Evolutionary conservation across 192 early-diverging fungal genomes (phyloP).

Genomic region (Dimargaris xerosporica): DNA sequence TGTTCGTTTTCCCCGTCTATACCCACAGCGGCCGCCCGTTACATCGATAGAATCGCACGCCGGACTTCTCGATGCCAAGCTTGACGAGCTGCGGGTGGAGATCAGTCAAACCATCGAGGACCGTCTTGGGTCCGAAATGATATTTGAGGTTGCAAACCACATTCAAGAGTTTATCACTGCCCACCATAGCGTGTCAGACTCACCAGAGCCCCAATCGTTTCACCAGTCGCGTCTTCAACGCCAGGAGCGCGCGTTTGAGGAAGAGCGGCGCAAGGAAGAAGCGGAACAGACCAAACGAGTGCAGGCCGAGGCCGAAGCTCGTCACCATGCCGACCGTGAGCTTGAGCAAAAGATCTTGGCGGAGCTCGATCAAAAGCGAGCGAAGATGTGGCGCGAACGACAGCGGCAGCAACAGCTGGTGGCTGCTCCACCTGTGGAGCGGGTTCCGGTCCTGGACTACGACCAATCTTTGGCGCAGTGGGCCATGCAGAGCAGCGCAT

Average conservation of each 20-base stretch:
- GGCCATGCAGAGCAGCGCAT: conserved; percentile 12
- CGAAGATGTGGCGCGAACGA: conserved; percentile 11
- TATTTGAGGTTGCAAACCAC: conserved; percentile 41
- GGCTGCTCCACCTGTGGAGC: conserved; percentile 20
- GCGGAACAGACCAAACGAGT: neutral
- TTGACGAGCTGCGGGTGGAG: conserved; percentile 24
- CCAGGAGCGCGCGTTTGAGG: conserved; percentile 14
- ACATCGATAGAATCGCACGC: conserved; percentile 29
- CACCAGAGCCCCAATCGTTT: conserved; percentile 32
- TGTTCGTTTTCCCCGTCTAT: conserved; percentile 44
- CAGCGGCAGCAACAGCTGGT: conserved; percentile 17
- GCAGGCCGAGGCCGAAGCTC: neutral
- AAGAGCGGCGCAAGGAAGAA: conserved; percentile 17
- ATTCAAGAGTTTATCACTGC: conserved; percentile 41
- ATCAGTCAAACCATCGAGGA: conserved; percentile 22
- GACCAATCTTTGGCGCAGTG: conserved; percentile 23
- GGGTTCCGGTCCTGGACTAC: conserved; percentile 21
- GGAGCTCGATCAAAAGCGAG: conserved; percentile 25
- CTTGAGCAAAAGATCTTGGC: conserved; percentile 22
- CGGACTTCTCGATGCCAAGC: conserved; percentile 35
- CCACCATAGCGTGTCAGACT: conserved; percentile 32
- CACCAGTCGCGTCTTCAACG: conserved; percentile 31
- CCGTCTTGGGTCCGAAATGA: conserved; percentile 44
- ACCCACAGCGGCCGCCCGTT: conserved; percentile 46
- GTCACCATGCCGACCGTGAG: conserved; percentile 5